Percentiles rank a stretch among this genome's conserved stretches.
Evolutionary conservation across 192 early-diverging fungal species (phyloP).

Genomic region (Chytriomyces confervae): DNA sequence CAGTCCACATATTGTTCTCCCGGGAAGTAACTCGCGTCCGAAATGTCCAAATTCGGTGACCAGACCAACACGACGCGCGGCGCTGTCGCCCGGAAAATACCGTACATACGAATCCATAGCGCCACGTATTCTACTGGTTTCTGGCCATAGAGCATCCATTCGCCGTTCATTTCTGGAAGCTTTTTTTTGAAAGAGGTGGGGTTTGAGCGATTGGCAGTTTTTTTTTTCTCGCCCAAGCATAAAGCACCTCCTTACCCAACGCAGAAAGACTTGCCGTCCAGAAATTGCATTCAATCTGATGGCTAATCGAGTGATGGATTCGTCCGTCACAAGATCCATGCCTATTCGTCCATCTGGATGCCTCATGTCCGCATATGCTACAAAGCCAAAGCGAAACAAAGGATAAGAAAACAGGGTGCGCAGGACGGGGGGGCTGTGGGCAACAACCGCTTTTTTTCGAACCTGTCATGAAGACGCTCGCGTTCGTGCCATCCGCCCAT

Average conservation of each 20-base stretch:
- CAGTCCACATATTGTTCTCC: slow-evolving; percentile 53
- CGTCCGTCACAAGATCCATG: slow-evolving; percentile 15
- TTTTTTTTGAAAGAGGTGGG: neutral
- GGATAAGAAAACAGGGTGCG: neutral
- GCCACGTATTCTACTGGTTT: slow-evolving; percentile 35
- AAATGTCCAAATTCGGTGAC: slow-evolving; percentile 39
- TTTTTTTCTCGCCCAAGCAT: neutral
- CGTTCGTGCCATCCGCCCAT: slow-evolving; percentile 10
- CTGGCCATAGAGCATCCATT: slow-evolving; percentile 41
- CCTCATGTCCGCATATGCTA: neutral
- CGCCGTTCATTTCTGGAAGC: slow-evolving; percentile 53
- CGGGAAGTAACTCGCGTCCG: slow-evolving; percentile 51
- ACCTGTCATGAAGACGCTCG: slow-evolving; percentile 21
- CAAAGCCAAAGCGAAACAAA: neutral
- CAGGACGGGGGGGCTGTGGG: too few relatives aligned
- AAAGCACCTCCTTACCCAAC: slow-evolving; percentile 11
- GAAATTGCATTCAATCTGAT: neutral
- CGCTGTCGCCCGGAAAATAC: slow-evolving; percentile 22
- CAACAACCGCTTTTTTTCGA: neutral
- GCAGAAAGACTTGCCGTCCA: slow-evolving; percentile 19
- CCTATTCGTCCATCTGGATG: neutral
- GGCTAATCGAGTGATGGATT: slow-evolving; percentile 10
- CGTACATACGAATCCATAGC: slow-evolving; percentile 40
- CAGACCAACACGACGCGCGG: slow-evolving; percentile 38
- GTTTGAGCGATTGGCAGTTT: too few relatives aligned